These are phyloP conservation scores for Cryptococcus amylolentus DNA, from an alignment of 1,284 basidiomycete genomes.

Conservation along the genomic window DNA sequence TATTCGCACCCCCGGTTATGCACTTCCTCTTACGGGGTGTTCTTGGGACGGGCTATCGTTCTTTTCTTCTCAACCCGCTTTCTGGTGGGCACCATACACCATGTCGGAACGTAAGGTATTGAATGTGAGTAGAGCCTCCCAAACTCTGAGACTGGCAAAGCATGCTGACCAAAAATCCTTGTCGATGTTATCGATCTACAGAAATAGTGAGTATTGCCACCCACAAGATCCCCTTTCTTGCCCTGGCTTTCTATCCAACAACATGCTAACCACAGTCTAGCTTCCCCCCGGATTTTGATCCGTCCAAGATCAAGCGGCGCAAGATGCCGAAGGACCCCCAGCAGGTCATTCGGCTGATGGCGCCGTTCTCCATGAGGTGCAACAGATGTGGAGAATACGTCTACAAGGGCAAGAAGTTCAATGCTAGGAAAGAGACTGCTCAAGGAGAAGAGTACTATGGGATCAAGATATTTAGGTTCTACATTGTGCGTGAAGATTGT, in stretches of 20 bases:
- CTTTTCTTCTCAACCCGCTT: not conserved
- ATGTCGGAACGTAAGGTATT: constrained; percentile 88
- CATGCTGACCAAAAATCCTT: not conserved
- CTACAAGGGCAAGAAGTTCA: constrained; percentile 95
- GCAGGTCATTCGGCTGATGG: constrained; percentile 97
- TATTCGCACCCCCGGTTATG: too few relatives aligned
- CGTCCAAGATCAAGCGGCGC: constrained; percentile 86
- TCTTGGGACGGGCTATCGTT: not conserved
- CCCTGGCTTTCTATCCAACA: not conserved
- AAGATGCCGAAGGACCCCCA: constrained; percentile 84
- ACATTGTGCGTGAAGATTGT: constrained; percentile 39
- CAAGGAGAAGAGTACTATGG: constrained; percentile 96
- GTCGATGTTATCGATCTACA: constrained; percentile 1
- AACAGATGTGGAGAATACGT: constrained; percentile 97
- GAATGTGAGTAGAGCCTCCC: constrained; percentile 54
- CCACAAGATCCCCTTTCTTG: not conserved
- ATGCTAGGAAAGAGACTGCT: constrained; percentile 96
- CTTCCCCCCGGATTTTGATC: constrained; percentile 83
- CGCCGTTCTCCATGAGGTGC: constrained; percentile 96
- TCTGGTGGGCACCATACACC: constrained; percentile 29
- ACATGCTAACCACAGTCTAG: constrained; percentile 1
- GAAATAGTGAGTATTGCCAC: constrained; percentile 23
- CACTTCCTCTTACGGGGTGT: too few relatives aligned
- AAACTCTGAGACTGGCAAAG: not conserved
- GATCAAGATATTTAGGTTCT: constrained; percentile 66